Base-by-base conservation (phyloP, 805 yeast genomes). In the Sugiyamaella qingdaonensis region DNA sequence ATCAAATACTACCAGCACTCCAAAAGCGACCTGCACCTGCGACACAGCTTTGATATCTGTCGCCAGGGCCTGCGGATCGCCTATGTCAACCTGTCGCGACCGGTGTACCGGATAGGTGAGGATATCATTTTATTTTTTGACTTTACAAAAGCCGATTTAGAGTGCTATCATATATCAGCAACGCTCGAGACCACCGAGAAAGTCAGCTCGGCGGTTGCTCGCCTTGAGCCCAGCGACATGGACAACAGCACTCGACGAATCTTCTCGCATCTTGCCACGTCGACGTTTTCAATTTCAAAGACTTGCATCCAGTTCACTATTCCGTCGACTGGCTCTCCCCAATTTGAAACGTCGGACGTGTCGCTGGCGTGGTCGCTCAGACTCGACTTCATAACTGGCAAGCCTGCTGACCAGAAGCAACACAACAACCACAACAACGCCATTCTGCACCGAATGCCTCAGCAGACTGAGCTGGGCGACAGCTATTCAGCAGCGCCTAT, bases 11-110 rank as follows among this genome's bases (percentile, higher is more conserved):
- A 58, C 48, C 33, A 52, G 37, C 49, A 43, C 36, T 14, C 32
- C 24, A 49, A 49, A 13, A 13, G 14, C 37, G 39, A 36, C n/a
- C 39, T 32, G 31, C 47, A 32, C 37, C 46, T 61, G 16, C 60
- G 61, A 45, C 60, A 62, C 19, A 58, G 59, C 13, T 71, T 63
- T 46, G 73, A 71, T 42, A 74, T 81, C 7, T 74, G 75, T 39
- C 66, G 76, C 51, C 68, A 74, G 50, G 72, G 76, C 8, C 62
- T 68, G 43, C 61, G 67, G 10, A 68, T 80, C 8, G 76, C 80
- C 0, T 69, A 62, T 2, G 51, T 68, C 34, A 56, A 61, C 27
- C 53, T 70, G 19, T 64, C 70, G 4, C 61, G 65, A 42, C 72
- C 74, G 0, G 61, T 65, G 2, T 64, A 63, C 29, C 55, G 76